Evolutionary conservation across 495 filamentous ascomycete genomes (phyloP).

Genomic region (Xylaria telfairii): DNA sequence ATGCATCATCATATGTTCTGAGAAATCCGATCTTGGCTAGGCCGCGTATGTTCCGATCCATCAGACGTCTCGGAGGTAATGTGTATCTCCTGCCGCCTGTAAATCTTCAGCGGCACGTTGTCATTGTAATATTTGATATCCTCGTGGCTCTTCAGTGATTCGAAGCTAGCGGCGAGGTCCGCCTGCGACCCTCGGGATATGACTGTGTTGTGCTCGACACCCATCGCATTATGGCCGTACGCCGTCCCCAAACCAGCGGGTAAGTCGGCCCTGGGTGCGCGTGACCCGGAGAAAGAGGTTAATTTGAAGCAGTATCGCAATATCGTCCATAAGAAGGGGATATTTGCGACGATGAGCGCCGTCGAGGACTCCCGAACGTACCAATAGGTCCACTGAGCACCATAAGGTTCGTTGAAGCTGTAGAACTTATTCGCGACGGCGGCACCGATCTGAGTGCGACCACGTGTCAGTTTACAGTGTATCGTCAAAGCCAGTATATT

Average conservation of each 20-base stretch:
- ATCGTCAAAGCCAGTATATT: background rate
- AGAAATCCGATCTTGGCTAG: background rate
- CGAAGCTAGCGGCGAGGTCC: slow-evolving; percentile 5
- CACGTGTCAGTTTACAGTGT: slow-evolving; percentile 2
- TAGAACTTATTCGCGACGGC: slow-evolving; percentile 71
- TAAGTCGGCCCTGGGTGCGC: background rate
- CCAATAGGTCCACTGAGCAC: slow-evolving; percentile 68
- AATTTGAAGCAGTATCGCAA: slow-evolving; percentile 60
- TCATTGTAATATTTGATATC: slow-evolving; percentile 6
- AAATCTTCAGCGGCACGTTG: slow-evolving; percentile 22
- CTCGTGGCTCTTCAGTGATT: slow-evolving; percentile 22
- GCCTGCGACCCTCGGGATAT: slow-evolving; percentile 19
- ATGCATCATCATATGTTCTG: slow-evolving; percentile 4
- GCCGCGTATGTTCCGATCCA: background rate
- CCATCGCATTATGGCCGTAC: slow-evolving; percentile 20
- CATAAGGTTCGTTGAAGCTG: slow-evolving; percentile 63
- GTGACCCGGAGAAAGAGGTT: slow-evolving; percentile 46
- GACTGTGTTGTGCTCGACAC: slow-evolving; percentile 12
- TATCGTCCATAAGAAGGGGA: slow-evolving; percentile 68
- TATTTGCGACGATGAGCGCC: slow-evolving; percentile 67
- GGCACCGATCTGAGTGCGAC: slow-evolving; percentile 53
- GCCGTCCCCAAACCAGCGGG: background rate
- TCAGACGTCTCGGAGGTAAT: slow-evolving; percentile 1
- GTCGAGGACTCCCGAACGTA: slow-evolving; percentile 70
- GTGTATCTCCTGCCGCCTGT: slow-evolving; percentile 14